These are phyloP conservation scores for Heterobasidion annosum DNA, from an alignment of 1,284 basidiomycete genomes.

Conservation along the genomic window DNA sequence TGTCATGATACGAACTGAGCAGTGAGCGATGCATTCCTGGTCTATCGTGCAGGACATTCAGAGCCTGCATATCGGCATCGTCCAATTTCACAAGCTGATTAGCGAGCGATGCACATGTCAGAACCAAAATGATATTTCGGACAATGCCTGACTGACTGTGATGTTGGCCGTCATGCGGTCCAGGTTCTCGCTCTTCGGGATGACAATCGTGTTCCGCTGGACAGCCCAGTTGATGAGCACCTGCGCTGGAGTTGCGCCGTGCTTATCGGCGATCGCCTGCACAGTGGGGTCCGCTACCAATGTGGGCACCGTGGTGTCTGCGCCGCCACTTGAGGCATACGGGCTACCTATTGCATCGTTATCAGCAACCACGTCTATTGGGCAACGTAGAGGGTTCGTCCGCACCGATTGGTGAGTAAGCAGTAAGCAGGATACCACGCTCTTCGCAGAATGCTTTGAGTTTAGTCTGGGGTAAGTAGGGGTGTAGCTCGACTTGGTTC, in stretches of 20 bases:
- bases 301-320: neutral
- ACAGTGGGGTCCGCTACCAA: constrained; percentile 10
- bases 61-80: constrained; percentile 26
- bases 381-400: neutral
- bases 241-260: constrained; percentile 37
- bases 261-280: constrained; percentile 33
- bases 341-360: neutral
- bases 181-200: constrained; percentile 42
- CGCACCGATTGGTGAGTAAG: constrained; percentile 43
- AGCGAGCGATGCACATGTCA: too few species aligned
- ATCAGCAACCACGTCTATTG: too few species aligned
- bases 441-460: constrained; percentile 36
- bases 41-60: constrained; percentile 31
- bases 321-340: too few species aligned
- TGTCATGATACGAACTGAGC: constrained; percentile 18
- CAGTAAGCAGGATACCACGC: constrained; percentile 38
- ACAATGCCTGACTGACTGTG: constrained; percentile 16
- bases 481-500: constrained; percentile 43
- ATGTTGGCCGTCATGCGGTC: constrained; percentile 40
- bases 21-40: constrained; percentile 39
- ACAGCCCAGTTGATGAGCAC: constrained; percentile 44
- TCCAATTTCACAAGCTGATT: constrained; percentile 22
- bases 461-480: constrained; percentile 32
- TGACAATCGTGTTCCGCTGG: constrained; percentile 29
- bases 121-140: too few species aligned